Base-by-base conservation (phyloP, 192 early-diverging fungal genomes). In the Glomus cerebriforme region DNA sequence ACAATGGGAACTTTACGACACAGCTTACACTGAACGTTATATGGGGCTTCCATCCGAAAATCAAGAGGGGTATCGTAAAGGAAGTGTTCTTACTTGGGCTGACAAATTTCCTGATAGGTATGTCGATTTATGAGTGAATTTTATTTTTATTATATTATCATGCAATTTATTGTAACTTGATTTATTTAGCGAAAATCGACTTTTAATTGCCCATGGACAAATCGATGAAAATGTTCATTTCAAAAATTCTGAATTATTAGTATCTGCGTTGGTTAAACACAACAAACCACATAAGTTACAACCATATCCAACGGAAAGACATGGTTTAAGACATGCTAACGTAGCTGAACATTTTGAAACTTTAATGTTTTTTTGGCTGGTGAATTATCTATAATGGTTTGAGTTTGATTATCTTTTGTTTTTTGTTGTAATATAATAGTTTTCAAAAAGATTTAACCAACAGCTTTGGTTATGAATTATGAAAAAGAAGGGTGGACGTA, bases 171-270 rank as follows among this genome's bases (percentile, higher is more conserved):
- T 64, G 7, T 34, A 63, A 43, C 39, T 80, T 35, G 9, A 35
- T 66, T 22, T 9, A 15, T 26, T 12, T 73, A 89, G 87, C 29
- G 85, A 87, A 12, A 86, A 89, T 76, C 86, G 92, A 1, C 78
- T 94, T 4, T 73, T 94, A 35, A 80, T 94, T 58, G 92, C 87
- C 13, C 93, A 94, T 80, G 93, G 93, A 4, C 80, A 90, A 63
- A 90, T 90, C 65, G 93, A 94, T 80, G 93, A 94, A 73, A 94
- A 94, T 80, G 93, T 94, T 2, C 93, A 94, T 72, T 89, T 91
- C 54, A 85, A 84, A 37, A 87, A 94, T 81, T 87, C 91, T 0
- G 86, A 91, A 67, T 43, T 79, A 43, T 82, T 93, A 45, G 86
- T 90, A 1, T 82, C 88, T 1, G 84, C 74, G 3, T 78, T 94